Percentiles rank a stretch among this genome's conserved stretches.
Conservation (phyloP, 352 stramenopile genomes). For the Phytophthora europaea region DNA sequence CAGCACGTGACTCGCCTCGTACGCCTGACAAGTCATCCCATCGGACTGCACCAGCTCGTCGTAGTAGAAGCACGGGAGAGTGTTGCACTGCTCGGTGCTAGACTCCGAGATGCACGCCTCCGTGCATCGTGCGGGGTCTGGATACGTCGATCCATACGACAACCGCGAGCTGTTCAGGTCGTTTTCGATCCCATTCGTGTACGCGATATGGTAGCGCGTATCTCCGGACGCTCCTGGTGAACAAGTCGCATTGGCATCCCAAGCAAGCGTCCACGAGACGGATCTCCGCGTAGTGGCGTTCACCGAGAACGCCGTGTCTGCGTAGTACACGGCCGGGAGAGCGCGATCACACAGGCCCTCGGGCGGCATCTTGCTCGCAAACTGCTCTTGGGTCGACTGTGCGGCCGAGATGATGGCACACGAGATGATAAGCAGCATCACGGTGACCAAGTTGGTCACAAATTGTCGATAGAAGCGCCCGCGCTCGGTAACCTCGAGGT, state of each 20-base stretch:
- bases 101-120: constrained; percentile 49
- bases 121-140: constrained; percentile 39
- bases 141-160: constrained; percentile 22
- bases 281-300: constrained; percentile 12
- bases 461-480: constrained; percentile 73
- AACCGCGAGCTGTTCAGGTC: constrained; percentile 19
- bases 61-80: constrained; percentile 59
- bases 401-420: constrained; percentile 57
- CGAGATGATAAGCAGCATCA: constrained; percentile 53
- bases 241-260: constrained; percentile 35
- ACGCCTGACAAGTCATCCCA: constrained; percentile 41
- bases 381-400: constrained; percentile 52
- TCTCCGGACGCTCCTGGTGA: constrained; percentile 18
- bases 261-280: constrained; percentile 41
- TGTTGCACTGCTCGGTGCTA: constrained; percentile 42
- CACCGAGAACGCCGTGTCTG: constrained; percentile 26
- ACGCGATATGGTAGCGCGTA: constrained; percentile 46
- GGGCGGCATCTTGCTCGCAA: constrained; percentile 46
- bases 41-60: constrained; percentile 27
- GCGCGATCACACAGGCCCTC: constrained; percentile 46
- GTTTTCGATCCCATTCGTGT: constrained; percentile 41
- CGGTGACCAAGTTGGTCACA: constrained; percentile 69
- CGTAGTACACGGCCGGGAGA: constrained; percentile 53
- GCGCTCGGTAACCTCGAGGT: constrained; percentile 72
- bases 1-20: constrained; percentile 47